These are phyloP conservation scores for Sapria himalayana DNA, from an alignment of 345 rosid species.

Conservation along the genomic window DNA sequence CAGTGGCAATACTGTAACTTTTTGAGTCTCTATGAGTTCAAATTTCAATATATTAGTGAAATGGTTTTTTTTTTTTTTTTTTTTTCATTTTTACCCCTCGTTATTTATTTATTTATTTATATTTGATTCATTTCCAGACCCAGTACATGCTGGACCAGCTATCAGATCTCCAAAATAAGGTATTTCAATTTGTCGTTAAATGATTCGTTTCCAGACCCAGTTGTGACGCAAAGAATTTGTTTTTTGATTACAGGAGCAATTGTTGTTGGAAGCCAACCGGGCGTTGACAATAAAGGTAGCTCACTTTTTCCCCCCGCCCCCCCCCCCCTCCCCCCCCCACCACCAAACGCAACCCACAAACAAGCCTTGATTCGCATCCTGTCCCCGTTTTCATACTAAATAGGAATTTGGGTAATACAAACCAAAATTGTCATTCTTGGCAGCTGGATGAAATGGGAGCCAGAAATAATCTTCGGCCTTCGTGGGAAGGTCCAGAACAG, in stretches of 20 bases:
- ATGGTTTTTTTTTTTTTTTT: neutral
- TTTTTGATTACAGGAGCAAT: constrained; percentile 34
- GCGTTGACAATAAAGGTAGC: constrained; percentile 69
- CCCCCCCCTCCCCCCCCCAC: too few species aligned
- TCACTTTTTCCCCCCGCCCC: too few species aligned
- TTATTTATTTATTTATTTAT: neutral
- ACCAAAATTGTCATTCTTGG: neutral
- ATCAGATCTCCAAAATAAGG: constrained; percentile 76
- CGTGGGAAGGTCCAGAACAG: constrained; percentile 70
- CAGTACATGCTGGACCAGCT: constrained; percentile 92
- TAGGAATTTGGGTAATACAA: too few species aligned
- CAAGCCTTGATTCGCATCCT: too few species aligned
- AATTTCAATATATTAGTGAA: too few species aligned
- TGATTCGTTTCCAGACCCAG: neutral
- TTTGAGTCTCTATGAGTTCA: too few species aligned
- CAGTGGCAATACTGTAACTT: too few species aligned
- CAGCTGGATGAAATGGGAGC: constrained; percentile 62
- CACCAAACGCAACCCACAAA: too few species aligned
- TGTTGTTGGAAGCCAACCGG: constrained; percentile 72
- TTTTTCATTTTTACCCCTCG: neutral
- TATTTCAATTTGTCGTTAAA: constrained; percentile 6
- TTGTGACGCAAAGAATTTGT: neutral
- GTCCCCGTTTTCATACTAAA: too few species aligned
- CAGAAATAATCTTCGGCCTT: constrained; percentile 29
- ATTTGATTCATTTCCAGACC: constrained; percentile 25